These are phyloP conservation scores for Rhizopus delemar DNA, from an alignment of 371 early-diverging fungal genomes.

Conservation along the genomic window DNA sequence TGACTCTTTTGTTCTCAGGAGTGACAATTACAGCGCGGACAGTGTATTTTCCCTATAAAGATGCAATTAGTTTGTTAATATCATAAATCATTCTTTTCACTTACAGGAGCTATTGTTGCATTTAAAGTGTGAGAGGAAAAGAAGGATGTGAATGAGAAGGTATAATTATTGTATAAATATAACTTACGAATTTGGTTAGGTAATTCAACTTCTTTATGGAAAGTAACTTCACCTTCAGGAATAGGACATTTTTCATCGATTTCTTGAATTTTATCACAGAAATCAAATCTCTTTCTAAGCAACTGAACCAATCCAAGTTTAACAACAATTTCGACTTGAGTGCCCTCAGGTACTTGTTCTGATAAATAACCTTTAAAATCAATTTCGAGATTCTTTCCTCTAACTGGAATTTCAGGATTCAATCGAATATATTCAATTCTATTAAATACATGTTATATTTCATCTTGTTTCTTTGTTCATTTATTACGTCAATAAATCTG, in stretches of 20 bases:
- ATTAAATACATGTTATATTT: not conserved
- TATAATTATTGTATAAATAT: not conserved
- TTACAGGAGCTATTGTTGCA: conserved; percentile 29
- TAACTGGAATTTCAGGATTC: conserved; percentile 59
- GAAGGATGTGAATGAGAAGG: not conserved
- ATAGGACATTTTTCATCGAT: conserved; percentile 62
- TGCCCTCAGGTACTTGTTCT: conserved; percentile 55
- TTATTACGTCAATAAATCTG: conserved; percentile 27
- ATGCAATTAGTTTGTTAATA: not conserved
- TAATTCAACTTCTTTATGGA: conserved; percentile 50
- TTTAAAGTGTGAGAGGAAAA: not conserved
- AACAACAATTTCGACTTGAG: conserved; percentile 47
- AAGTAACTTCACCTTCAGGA: conserved; percentile 41
- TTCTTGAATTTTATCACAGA: conserved; percentile 54
- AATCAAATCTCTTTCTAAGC: conserved; percentile 47
- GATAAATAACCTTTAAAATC: conserved; percentile 54
- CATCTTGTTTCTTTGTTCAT: not conserved
- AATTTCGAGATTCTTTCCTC: conserved; percentile 53
- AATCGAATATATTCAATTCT: conserved; percentile 50
- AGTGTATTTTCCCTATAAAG: conserved; percentile 36
- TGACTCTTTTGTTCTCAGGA: conserved; percentile 28
- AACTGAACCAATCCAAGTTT: conserved; percentile 50
- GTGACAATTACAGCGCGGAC: conserved; percentile 36
- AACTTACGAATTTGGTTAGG: conserved; percentile 60
- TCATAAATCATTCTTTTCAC: conserved; percentile 5